Percentiles rank a stretch among this genome's conserved stretches.
These are phyloP conservation scores for Corynascus novoguineensis DNA, from an alignment of 495 filamentous ascomycete species.

Conservation along the genomic window DNA sequence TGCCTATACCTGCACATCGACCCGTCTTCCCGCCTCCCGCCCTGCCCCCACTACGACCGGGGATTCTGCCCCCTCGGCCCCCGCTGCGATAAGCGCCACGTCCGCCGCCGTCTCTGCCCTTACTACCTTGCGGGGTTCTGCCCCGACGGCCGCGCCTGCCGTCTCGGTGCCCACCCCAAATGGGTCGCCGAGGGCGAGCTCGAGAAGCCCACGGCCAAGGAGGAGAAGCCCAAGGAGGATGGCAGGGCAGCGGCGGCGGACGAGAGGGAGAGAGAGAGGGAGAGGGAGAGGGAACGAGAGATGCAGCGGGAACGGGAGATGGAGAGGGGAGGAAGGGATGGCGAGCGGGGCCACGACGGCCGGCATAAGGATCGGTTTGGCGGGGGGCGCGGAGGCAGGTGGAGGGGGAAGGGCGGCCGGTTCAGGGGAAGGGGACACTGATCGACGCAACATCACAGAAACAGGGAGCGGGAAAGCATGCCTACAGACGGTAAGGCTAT, in stretches of 20 bases:
- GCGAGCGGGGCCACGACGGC: slow-evolving; percentile 23
- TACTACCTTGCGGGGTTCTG: slow-evolving; percentile 94
- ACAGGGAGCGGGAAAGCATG: too few relatives aligned
- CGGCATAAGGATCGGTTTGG: slow-evolving; percentile 35
- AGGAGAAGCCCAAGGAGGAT: slow-evolving; percentile 43
- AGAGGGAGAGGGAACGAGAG: slow-evolving; percentile 12
- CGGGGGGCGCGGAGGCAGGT: slow-evolving; percentile 28
- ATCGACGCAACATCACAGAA: too few relatives aligned
- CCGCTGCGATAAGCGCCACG: slow-evolving; percentile 78
- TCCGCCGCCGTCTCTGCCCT: slow-evolving; percentile 67
- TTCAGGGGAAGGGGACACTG: slow-evolving; percentile 22
- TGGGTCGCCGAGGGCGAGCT: slow-evolving; percentile 62
- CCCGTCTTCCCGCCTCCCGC: slow-evolving; percentile 69
- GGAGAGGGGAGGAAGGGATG: slow-evolving; percentile 18
- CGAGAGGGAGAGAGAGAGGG: slow-evolving; percentile 8
- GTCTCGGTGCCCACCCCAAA: slow-evolving; percentile 71
- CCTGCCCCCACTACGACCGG: slow-evolving; percentile 91
- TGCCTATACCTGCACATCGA: slow-evolving; percentile 94
- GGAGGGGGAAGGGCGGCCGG: slow-evolving; percentile 31
- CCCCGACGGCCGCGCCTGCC: slow-evolving; percentile 69
- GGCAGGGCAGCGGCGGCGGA: neutral
- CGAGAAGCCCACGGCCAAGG: slow-evolving; percentile 62
- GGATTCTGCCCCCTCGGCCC: slow-evolving; percentile 92
- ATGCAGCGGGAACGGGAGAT: slow-evolving; percentile 15
- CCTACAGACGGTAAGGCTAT: too few relatives aligned